These are phyloP conservation scores for Hericium erinaceus DNA, from an alignment of 768 basidiomycete species.

Conservation along the genomic window DNA sequence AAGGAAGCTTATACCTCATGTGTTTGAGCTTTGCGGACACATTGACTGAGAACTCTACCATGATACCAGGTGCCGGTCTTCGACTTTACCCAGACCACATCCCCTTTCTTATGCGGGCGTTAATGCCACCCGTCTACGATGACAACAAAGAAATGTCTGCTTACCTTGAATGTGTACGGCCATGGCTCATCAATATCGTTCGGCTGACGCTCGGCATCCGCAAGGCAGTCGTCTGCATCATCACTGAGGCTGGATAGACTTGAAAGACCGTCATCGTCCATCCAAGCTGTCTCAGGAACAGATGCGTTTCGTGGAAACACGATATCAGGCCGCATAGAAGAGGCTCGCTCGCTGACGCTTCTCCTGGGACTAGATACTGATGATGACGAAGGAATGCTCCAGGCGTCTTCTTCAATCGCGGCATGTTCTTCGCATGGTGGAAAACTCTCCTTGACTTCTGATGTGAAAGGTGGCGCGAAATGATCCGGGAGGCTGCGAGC, in stretches of 20 bases:
- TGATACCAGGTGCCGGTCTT: neutral
- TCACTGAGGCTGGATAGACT: neutral
- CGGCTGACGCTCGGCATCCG: slow-evolving; percentile 9
- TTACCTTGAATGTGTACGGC: slow-evolving; percentile 11
- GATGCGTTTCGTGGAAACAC: neutral
- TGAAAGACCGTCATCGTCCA: neutral
- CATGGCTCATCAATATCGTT: slow-evolving; percentile 13
- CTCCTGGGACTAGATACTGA: neutral
- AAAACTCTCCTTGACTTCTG: neutral
- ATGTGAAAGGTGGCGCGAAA: neutral
- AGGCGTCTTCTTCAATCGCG: neutral
- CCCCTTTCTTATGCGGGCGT: neutral
- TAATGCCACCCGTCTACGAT: too few species aligned
- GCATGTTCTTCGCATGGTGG: neutral
- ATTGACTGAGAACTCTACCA: neutral
- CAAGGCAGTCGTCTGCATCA: slow-evolving; percentile 1
- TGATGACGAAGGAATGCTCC: neutral
- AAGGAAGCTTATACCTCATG: neutral
- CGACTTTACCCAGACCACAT: neutral
- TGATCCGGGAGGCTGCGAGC: neutral
- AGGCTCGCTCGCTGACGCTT: neutral
- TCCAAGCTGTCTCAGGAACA: neutral
- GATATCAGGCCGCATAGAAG: too few species aligned
- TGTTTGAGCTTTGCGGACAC: neutral
- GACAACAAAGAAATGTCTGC: neutral